Evolutionary conservation across 2,329 filamentous ascomycete genomes (phyloP), one percentile per base, ranked within the genome.

Genomic region (Calycina herbarum): DNA sequence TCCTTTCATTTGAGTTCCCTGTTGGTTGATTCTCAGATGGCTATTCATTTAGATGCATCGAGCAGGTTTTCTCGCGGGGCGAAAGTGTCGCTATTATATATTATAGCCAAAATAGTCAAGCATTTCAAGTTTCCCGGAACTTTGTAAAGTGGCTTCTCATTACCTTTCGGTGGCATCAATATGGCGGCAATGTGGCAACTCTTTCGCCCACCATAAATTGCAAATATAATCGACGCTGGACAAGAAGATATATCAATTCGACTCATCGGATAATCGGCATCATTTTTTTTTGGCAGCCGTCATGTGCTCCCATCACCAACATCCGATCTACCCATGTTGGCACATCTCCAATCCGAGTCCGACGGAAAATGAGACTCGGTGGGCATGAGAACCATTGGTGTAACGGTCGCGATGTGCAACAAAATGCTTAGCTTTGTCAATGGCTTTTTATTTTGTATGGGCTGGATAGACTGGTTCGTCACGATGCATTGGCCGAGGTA

Each of bases 351-450:
- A 51, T 24, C n/a, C n/a, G 4, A 38, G 13, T 24, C 20, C 7
- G 42, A 45, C 42, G 42, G 17, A 45, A n/a, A 45, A n/a, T 24
- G 20, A 51, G 8, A 51, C 45, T 24, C 45, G 45, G 20, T 51
- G 45, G 20, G 20, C 45, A 51, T 51, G n/a, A 51, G n/a, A 51
- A 8, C n/a, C n/a, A 24, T 24, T 20, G 45, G 45, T 51, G 45
- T 51, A 51, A 51, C 45, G 45, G 45, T 51, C 10, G 45, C 45
- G 45, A 51, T 51, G 45, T 51, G 45, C 45, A 51, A 51, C 45
- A 51, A 48, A 51, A 24, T 11, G 35, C 35, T 51, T 20, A 20
- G 20, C 7, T 20, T 20, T 5, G 5, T 20, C 2, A 13, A 51
- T 51, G 45, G 45, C 45, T 20, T 51, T 51, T 24, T 27, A 4